Percentiles rank a stretch among this genome's conserved stretches.
These are phyloP conservation scores for Backusella morwellensis DNA, from an alignment of 192 early-diverging fungal genomes.

Conservation along the genomic window DNA sequence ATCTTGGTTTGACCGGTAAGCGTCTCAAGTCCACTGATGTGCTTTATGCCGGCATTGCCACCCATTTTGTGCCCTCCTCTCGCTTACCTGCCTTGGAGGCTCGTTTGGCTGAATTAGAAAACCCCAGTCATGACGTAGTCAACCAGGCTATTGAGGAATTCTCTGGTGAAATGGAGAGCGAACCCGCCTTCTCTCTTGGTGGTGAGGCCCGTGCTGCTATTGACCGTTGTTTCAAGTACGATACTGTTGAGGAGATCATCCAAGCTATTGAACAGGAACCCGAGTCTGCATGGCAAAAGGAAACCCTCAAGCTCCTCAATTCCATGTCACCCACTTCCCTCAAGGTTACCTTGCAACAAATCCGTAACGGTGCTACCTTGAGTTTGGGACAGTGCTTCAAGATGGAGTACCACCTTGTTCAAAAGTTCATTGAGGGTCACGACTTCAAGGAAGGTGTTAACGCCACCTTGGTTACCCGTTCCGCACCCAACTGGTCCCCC, in stretches of 20 bases:
- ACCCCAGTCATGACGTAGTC: conserved; percentile 72
- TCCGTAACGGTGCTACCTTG: conserved; percentile 67
- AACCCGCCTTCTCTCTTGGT: conserved; percentile 39
- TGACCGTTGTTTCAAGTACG: conserved; percentile 78
- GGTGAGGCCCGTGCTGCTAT: conserved; percentile 63
- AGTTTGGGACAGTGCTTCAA: conserved; percentile 78
- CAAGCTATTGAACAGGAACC: conserved; percentile 75
- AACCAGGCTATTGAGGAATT: conserved; percentile 93
- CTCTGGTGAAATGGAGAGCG: conserved; percentile 53
- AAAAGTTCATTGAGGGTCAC: conserved; percentile 67
- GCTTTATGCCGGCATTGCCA: conserved; percentile 89
- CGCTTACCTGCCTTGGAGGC: conserved; percentile 77
- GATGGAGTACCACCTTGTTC: conserved; percentile 83
- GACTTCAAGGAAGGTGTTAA: conserved; percentile 93
- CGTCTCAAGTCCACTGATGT: conserved; percentile 81
- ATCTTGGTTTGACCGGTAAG: conserved; percentile 86
- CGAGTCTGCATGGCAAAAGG: conserved; percentile 60
- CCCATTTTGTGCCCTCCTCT: conserved; percentile 91
- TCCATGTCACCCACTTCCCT: conserved; percentile 83
- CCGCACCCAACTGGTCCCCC: conserved; percentile 74
- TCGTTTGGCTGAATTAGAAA: conserved; percentile 77
- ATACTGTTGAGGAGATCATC: conserved; percentile 84
- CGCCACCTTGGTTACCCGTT: conserved; percentile 72
- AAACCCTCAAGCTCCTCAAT: conserved; percentile 62
- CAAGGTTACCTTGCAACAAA: conserved; percentile 84